Evolutionary conservation across 495 filamentous ascomycete genomes (phyloP).

Genomic region (Penicillium soppii): DNA sequence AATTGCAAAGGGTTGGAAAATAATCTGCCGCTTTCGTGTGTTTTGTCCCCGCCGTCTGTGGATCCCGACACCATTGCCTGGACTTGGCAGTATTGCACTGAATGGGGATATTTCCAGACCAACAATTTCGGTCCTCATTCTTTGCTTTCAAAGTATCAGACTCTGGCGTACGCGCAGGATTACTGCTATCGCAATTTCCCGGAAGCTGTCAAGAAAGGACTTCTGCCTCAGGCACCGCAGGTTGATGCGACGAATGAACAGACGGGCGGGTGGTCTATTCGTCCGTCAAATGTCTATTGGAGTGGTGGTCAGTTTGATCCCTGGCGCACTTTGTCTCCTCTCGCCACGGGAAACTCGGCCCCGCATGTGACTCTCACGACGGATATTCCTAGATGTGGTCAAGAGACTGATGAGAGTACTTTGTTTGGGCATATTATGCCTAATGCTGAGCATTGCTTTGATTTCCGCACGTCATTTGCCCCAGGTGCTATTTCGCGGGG

Average conservation of each 20-base stretch:
- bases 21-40: slow-evolving; percentile 31
- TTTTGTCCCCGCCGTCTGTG: slow-evolving; percentile 33
- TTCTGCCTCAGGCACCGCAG: slow-evolving; percentile 46
- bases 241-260: slow-evolving; percentile 37
- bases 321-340: slow-evolving; percentile 53
- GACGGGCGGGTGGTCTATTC: slow-evolving; percentile 56
- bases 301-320: slow-evolving; percentile 58
- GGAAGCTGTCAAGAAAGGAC: slow-evolving; percentile 38
- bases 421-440: slow-evolving; percentile 54
- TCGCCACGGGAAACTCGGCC: slow-evolving; percentile 44
- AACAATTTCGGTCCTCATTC: slow-evolving; percentile 50
- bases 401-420: slow-evolving; percentile 29
- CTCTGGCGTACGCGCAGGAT: slow-evolving; percentile 48
- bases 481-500: slow-evolving; percentile 31
- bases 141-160: slow-evolving; percentile 52
- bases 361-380: slow-evolving; percentile 37
- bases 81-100: slow-evolving; percentile 62
- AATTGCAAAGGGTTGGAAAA: slow-evolving; percentile 41
- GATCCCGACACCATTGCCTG: slow-evolving; percentile 48
- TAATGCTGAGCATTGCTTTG: slow-evolving; percentile 53
- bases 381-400: slow-evolving; percentile 48
- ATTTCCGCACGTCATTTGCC: slow-evolving; percentile 36
- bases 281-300: slow-evolving; percentile 58
- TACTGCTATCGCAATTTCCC: slow-evolving; percentile 56
- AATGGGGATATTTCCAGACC: slow-evolving; percentile 57